phyloP scores from a whole-genome alignment of 257 asterid genomes.

The Phtheirospermum japonicum region DNA sequence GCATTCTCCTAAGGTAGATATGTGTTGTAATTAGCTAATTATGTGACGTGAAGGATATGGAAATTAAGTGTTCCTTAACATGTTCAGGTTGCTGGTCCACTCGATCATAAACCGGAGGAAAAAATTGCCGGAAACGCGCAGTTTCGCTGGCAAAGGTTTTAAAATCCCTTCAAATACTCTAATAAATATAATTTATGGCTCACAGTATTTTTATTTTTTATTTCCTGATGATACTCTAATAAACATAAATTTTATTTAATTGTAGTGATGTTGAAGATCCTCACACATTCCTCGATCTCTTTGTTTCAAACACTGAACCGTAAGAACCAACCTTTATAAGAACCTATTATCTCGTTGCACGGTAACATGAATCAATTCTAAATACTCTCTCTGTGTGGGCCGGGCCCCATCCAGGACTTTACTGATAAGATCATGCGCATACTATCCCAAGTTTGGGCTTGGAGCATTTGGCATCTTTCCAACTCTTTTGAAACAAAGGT shows the following conservation, averaged over 20 bases:
- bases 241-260: constrained; percentile 18
- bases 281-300: constrained; percentile 74
- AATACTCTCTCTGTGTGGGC: constrained; percentile 10
- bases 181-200: neutral
- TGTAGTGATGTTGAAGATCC: constrained; percentile 81
- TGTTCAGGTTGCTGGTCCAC: constrained; percentile 74
- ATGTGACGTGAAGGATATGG: neutral
- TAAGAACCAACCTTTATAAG: constrained; percentile 41
- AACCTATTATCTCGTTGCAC: constrained; percentile 2
- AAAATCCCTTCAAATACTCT: constrained; percentile 11
- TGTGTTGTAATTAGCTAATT: constrained; percentile 7
- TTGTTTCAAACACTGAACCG: constrained; percentile 84
- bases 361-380: constrained; percentile 24
- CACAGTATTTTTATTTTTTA: no score
- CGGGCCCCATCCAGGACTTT: constrained; percentile 43
- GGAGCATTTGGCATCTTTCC: constrained; percentile 93
- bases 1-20: constrained; percentile 2
- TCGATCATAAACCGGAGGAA: constrained; percentile 62
- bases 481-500: constrained; percentile 71
- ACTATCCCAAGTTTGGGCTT: constrained; percentile 67
- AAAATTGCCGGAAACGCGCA: constrained; percentile 76
- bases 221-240: constrained; percentile 18
- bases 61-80: constrained; percentile 53
- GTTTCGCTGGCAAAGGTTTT: constrained; percentile 93
- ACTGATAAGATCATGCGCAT: constrained; percentile 75